Conservation (phyloP, 192 early-diverging fungal species). For the Neocallimastix lanati region DNA sequence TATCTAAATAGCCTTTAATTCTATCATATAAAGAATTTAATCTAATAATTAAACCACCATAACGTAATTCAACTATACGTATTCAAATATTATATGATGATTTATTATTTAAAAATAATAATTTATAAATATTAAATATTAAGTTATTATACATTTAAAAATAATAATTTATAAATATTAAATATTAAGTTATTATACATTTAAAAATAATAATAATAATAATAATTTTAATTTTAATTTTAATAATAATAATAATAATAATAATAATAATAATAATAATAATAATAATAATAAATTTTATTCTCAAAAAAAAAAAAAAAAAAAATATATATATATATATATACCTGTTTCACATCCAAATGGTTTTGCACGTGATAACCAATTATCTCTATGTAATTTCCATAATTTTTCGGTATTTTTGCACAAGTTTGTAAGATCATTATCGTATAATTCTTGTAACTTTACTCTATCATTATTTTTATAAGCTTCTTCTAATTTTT, state of each 20-base stretch:
- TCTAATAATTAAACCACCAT: constrained; percentile 51
- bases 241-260: no score
- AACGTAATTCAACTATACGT: constrained; percentile 62
- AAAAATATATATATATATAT: no score
- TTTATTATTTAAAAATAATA: no score
- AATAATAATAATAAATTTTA: no score
- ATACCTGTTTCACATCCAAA: constrained; percentile 56
- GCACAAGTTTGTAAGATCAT: constrained; percentile 30
- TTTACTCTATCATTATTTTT: constrained; percentile 24
- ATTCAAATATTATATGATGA: constrained; percentile 25
- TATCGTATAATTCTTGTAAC: constrained; percentile 30
- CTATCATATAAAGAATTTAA: constrained; percentile 49
- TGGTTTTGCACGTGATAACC: constrained; percentile 61
- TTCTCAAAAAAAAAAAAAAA: no score
- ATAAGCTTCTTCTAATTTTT: constrained; percentile 41
- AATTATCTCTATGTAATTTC: constrained; percentile 59
- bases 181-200: no score
- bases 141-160: no score
- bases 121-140: no score
- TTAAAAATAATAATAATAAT: no score
- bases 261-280: no score
- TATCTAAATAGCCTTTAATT: constrained; percentile 34
- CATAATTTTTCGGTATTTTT: constrained; percentile 51
- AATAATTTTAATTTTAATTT: no score
- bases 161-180: no score